Base-by-base conservation (phyloP, 2,329 filamentous ascomycete species). In the Didymella pomorum region DNA sequence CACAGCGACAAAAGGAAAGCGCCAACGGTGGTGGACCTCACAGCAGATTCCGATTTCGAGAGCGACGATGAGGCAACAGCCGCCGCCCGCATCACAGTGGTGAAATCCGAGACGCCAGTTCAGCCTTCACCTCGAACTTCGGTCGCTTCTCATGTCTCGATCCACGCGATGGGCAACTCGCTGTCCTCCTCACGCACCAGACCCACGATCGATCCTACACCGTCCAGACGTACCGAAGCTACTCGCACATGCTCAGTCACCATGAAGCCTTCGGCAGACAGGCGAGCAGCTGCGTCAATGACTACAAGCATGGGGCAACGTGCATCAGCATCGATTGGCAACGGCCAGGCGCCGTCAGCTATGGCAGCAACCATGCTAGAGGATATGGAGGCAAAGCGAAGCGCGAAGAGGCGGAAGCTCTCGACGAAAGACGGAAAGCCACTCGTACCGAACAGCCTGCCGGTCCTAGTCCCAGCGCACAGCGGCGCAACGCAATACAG, bases 341-440 rank as follows among this genome's bases (percentile, higher is more conserved):
- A 65, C 33, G 25, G 50, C 7, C 52, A 56, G 0, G 20, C 63
- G 7, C 56, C 45, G 7, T 14, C 20, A 3, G 21, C 48, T 16
- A n/a, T 28, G 14, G 11, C 41, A 6, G 29, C 49, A 9, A 52
- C 23, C 1, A 11, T 39, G 47, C 14, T 29, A 4, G 49, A 26
- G 16, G 20, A 37, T 10, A 4, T 10, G 9, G 51, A 41, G 1
- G 26, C 29, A n/a, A 53, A 42, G 9, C 59, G 60, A 14, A 26
- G 60, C 16, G 54, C 57, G 10, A 75, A 75, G 52, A 67, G 70
- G 51, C 63, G 70, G 52, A 73, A 64, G 49, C 20, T 69, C 3
- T 63, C 65, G 1, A 42, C 10, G 11, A 14, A 47, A 11, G 39
- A 10, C 16, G 28, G 39, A 12, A 46, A 25, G 16, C 6, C 18